phyloP scores from a whole-genome alignment of 148 eudicot species.

The Limonium bicolor region DNA sequence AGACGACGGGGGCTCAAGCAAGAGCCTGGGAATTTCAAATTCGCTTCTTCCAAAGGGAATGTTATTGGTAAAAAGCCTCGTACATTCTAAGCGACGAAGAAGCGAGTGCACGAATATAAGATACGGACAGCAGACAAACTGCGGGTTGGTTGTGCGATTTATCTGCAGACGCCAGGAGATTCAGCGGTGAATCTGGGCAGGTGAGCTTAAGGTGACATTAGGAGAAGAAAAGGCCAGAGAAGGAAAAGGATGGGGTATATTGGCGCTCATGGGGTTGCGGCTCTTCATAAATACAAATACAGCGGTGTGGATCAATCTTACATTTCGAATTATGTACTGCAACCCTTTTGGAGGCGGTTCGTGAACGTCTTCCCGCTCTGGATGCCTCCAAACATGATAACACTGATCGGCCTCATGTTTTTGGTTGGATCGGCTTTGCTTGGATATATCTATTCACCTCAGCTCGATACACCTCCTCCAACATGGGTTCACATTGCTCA shows the following conservation, averaged over 20 bases:
- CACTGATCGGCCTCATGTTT: constrained; percentile 72
- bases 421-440: constrained; percentile 59
- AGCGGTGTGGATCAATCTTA: neutral
- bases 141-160: too few species aligned
- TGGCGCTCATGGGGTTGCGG: neutral
- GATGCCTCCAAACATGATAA: constrained; percentile 22
- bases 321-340: neutral
- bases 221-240: too few species aligned
- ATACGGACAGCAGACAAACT: too few species aligned
- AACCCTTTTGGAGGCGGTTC: neutral
- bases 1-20: too few species aligned
- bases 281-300: neutral
- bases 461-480: constrained; percentile 77
- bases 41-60: too few species aligned
- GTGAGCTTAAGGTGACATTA: too few species aligned
- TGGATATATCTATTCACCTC: constrained; percentile 88
- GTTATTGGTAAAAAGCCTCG: too few species aligned
- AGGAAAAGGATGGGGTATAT: neutral
- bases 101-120: too few species aligned
- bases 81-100: too few species aligned
- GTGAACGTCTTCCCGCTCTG: neutral
- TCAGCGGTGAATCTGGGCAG: too few species aligned
- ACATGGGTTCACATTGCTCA: constrained; percentile 94
- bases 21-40: too few species aligned
- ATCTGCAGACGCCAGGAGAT: too few species aligned